Evolutionary conservation across 202 grass and related monocot species (phyloP).

Genomic region (Hordeum pubiflorum): DNA sequence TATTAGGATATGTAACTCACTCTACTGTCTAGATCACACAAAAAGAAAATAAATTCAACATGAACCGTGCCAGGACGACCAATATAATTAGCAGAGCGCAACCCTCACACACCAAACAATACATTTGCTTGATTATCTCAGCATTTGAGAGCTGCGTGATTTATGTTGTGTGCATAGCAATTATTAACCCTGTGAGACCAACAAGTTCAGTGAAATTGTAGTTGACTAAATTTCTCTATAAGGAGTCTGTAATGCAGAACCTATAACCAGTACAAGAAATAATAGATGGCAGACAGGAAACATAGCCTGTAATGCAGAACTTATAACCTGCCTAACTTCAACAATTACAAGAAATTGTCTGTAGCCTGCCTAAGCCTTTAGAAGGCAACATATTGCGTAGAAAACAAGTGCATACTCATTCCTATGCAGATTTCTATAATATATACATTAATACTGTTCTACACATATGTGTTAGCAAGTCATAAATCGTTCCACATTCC

Average conservation of each 20-base stretch:
- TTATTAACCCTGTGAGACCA: neutral
- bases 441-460: neutral
- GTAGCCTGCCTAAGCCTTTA: neutral
- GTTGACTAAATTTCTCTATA: neutral
- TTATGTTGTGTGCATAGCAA: neutral
- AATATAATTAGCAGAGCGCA: slow-evolving; percentile 1
- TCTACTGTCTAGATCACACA: neutral
- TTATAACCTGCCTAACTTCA: neutral
- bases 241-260: neutral
- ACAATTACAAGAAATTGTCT: neutral
- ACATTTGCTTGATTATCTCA: neutral
- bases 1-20: slow-evolving; percentile 21
- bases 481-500: neutral
- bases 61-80: neutral
- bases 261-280: neutral
- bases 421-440: neutral
- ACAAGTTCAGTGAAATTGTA: neutral
- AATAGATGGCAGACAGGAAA: neutral
- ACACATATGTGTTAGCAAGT: slow-evolving; percentile 14
- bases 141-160: neutral
- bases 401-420: slow-evolving; percentile 18
- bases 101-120: neutral
- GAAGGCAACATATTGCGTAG: neutral
- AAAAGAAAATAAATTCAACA: slow-evolving; percentile 9
- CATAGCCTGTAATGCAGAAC: neutral